Conservation (phyloP, 805 yeast genomes). For the Ogataea chonburiensis region DNA sequence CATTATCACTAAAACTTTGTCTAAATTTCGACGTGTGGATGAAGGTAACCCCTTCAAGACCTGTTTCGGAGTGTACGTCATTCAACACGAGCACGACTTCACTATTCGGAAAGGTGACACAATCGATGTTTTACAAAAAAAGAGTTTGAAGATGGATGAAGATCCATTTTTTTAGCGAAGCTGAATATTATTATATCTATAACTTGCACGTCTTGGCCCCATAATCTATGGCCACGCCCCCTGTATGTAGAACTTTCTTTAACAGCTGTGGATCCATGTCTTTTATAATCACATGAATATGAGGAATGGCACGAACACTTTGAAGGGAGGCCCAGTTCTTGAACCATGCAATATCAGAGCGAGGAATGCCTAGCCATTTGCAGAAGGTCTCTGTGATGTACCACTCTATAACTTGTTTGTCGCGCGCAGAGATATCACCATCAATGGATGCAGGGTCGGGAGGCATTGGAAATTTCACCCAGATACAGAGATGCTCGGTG, state of each 20-base stretch:
- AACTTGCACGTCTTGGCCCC: constrained; percentile 8
- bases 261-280: constrained; percentile 35
- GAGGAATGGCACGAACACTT: constrained; percentile 65
- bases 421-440: constrained; percentile 50
- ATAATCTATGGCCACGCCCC: constrained; percentile 24
- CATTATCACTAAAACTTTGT: constrained; percentile 25
- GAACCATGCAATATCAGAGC: constrained; percentile 58
- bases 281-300: constrained; percentile 61
- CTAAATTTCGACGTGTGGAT: constrained; percentile 32
- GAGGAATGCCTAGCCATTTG: constrained; percentile 39
- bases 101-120: constrained; percentile 26
- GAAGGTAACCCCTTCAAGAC: constrained; percentile 24
- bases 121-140: constrained; percentile 24
- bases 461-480: constrained; percentile 61
- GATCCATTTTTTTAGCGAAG: constrained; percentile 21
- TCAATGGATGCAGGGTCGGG: constrained; percentile 46
- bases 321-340: constrained; percentile 70
- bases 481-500: constrained; percentile 59
- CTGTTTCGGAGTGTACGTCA: constrained; percentile 31
- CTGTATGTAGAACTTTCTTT: constrained; percentile 18
- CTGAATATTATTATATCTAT: too few relatives aligned
- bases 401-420: constrained; percentile 42
- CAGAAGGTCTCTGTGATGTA: constrained; percentile 51
- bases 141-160: constrained; percentile 16
- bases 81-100: constrained; percentile 25